Evolutionary conservation across 805 yeast species (phyloP), one percentile per base, ranked within the genome.

Genomic region (Teunomyces atbi): DNA sequence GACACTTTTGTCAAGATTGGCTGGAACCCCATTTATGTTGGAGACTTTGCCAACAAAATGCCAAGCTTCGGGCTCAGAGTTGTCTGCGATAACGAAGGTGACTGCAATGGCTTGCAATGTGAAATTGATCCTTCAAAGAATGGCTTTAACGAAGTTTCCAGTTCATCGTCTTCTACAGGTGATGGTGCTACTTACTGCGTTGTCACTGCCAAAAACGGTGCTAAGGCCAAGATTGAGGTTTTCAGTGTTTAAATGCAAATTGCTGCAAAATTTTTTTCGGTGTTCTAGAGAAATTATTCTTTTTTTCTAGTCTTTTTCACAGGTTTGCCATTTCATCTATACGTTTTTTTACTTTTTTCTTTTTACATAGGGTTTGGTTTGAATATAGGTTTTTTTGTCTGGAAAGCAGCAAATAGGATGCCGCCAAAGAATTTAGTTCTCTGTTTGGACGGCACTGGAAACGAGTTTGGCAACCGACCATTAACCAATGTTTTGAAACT

Each of bases 21-120:
- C 39, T 89, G 96, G 96, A 89, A 89, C 66, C 96, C 97, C 12
- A 78, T 85, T 46, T 87, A 88, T 65, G 64, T 86, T 56, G 92
- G 85, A 52, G 73, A 73, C 42, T 86, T 83, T 71, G 70, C 73
- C 51, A 65, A 73, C 56, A 66, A 66, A 3, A 70, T 66, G 51
- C 96, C 95, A 38, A 61, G 60, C 26, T 88, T 81, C 55, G 96
- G 96, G 57, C 59, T 89, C 53, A 78, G 82, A 61, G 73, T 89
- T 55, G 78, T 81, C 6, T 89, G 96, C 69, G 86, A 82, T 46
- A 86, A 84, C 57, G 78, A 75, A 43, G 69, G 78, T 42, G 71
- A 81, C 56, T 89, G 96, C 66, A 72, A 71, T 51, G 96, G 96
- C n/a, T 69, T 79, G 45, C 75, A 83, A n/a, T 89, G 96, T 68